These are phyloP conservation scores for Phytophthora pistaciae DNA, from an alignment of 352 stramenopile species.

Conservation along the genomic window DNA sequence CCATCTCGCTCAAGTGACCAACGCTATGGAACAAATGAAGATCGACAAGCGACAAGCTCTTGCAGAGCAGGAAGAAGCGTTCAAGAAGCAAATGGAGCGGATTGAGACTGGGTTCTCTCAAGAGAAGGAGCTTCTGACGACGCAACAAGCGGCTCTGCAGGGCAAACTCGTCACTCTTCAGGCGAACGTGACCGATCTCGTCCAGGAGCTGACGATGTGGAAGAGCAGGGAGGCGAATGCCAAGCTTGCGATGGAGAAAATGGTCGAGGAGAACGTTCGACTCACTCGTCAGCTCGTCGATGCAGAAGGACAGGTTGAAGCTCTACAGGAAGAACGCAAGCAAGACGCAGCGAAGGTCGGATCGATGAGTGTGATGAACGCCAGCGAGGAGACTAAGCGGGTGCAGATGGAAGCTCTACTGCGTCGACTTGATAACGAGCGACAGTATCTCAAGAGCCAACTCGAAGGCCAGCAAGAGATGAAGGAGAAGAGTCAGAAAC, in stretches of 20 bases:
- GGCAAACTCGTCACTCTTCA: constrained; percentile 73
- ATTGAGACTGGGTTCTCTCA: constrained; percentile 53
- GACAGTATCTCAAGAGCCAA: constrained; percentile 86
- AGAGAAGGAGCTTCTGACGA: constrained; percentile 59
- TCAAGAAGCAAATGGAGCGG: constrained; percentile 62
- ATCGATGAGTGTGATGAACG: constrained; percentile 66
- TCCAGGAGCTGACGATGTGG: constrained; percentile 72
- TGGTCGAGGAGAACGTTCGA: constrained; percentile 74
- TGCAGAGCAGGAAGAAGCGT: constrained; percentile 66
- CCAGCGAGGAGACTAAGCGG: constrained; percentile 78
- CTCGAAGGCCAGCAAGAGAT: constrained; percentile 62
- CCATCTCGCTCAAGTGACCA: constrained; percentile 72
- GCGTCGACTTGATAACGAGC: constrained; percentile 79
- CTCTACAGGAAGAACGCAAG: constrained; percentile 64
- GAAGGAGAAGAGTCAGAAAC: constrained; percentile 52
- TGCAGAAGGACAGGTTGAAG: constrained; percentile 62
- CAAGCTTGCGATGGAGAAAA: constrained; percentile 77
- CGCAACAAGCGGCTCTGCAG: constrained; percentile 60
- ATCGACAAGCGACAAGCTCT: constrained; percentile 64
- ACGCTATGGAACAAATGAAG: constrained; percentile 71
- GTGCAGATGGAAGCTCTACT: constrained; percentile 85
- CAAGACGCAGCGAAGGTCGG: constrained; percentile 33
- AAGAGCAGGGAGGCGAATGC: constrained; percentile 76
- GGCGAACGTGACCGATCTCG: constrained; percentile 79
- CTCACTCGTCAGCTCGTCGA: constrained; percentile 74